Percentiles rank a stretch among this genome's conserved stretches.
These are phyloP conservation scores for Sherardia arvensis DNA, from an alignment of 257 asterid species.

Conservation along the genomic window DNA sequence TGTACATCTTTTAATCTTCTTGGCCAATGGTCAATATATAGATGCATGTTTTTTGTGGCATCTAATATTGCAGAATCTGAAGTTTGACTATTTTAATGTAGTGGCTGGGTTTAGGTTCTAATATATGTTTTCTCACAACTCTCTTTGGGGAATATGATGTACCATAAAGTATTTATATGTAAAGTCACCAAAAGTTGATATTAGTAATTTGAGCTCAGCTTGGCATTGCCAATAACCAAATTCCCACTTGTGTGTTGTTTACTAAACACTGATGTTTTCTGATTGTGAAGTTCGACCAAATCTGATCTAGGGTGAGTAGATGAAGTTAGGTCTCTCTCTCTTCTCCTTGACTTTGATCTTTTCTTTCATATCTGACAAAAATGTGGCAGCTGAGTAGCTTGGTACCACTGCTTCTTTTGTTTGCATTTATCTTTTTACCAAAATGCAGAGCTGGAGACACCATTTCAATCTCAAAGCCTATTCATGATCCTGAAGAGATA, in stretches of 20 bases:
- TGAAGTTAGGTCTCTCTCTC: background rate
- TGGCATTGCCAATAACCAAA: background rate
- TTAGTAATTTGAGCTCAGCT: background rate
- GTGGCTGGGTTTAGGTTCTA: background rate
- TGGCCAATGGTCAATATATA: no score
- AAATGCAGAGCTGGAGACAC: conserved; percentile 11
- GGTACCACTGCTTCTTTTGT: background rate
- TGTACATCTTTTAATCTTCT: background rate
- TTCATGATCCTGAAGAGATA: conserved; percentile 23
- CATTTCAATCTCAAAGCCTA: conserved; percentile 10
- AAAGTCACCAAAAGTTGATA: background rate
- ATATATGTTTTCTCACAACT: background rate
- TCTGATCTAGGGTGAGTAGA: background rate
- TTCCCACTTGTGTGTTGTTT: background rate
- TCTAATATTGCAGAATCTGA: background rate
- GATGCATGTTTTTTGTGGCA: background rate
- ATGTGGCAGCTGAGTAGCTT: background rate
- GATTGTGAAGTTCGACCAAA: background rate
- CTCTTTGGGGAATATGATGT: background rate
- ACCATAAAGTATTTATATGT: background rate
- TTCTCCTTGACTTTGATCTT: no score
- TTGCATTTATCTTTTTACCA: background rate
- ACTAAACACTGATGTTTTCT: background rate
- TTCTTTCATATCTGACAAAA: background rate
- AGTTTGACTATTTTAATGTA: background rate